Conservation (phyloP, 805 yeast species). For the Candida broadrunensis region DNA sequence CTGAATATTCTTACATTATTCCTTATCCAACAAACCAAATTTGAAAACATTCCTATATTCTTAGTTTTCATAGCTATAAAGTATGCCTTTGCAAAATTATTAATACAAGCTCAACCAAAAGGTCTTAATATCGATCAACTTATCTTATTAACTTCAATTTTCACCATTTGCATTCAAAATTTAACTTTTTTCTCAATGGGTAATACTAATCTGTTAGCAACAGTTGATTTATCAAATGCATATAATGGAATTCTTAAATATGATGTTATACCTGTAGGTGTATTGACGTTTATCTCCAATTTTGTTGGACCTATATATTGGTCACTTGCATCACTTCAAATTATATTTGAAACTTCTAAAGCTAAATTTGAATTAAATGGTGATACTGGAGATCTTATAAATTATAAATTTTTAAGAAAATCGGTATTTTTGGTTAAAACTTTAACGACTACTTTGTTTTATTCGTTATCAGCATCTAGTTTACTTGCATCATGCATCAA, state of each 20-base stretch:
- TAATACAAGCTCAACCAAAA: conserved; percentile 5
- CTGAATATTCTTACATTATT: conserved; percentile 35
- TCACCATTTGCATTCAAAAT: conserved; percentile 61
- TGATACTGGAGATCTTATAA: conserved; percentile 10
- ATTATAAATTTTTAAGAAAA: conserved; percentile 24
- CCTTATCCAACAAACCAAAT: conserved; percentile 53
- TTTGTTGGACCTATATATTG: conserved; percentile 85
- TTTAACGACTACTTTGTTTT: conserved; percentile 47
- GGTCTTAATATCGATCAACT: conserved; percentile 13
- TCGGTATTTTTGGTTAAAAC: conserved; percentile 33
- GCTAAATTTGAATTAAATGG: conserved; percentile 9
- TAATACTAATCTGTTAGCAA: conserved; percentile 86
- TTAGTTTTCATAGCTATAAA: conserved; percentile 31
- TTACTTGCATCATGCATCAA: conserved; percentile 68
- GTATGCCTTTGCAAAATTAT: conserved; percentile 13
- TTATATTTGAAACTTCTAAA: conserved; percentile 32
- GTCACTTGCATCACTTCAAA: conserved; percentile 50
- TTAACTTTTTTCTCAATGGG: conserved; percentile 84
- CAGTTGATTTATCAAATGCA: conserved; percentile 86
- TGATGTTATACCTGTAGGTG: conserved; percentile 67
- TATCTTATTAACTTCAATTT: conserved; percentile 23
- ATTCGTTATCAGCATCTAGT: conserved; percentile 55
- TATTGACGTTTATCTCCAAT: conserved; percentile 77
- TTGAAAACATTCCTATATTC: conserved; percentile 55
- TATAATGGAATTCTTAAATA: conserved; percentile 83